Evolutionary conservation across 2,329 filamentous ascomycete species (phyloP), one percentile per base, ranked within the genome.

Genomic region (Ascochyta pisi): DNA sequence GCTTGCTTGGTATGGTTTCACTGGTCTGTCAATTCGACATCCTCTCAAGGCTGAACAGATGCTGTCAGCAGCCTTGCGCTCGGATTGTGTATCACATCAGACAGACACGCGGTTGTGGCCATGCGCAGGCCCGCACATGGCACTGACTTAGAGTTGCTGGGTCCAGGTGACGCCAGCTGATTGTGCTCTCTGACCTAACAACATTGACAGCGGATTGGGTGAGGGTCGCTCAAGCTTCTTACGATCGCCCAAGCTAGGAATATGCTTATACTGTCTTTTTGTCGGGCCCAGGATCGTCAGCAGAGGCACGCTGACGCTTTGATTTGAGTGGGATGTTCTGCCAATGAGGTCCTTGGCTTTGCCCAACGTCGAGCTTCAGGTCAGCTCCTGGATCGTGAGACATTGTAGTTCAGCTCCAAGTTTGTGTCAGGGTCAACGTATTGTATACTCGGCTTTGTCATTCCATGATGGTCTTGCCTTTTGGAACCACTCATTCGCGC

Each of bases 191-290:
- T 22, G 4, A 16, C 35, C 16, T 3, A 23, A 16, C n/a, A 16
- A 29, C 13, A 12, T 33, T 31, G 26, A 54, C 9, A 19, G 23
- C 5, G 15, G 15, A 54, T 49, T 54, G 51, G 44, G 6, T 23
- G 26, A 16, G 9, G 8, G 16, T 13, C n/a, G 34, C 33, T 26
- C 39, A 56, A 47, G 41, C 35, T 56, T 55, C 41, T 56, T 37
- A 46, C 37, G 53, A 50, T 56, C 41, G 46, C 37, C 29, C 46
- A 38, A 41, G 37, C 53, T 56, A 50, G 35, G 24, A 33, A 46
- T 55, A 55, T 45, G 45, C 34, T 50, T 46, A 47, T 50, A n/a
- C 15, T 45, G 29, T 31, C 46, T 45, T 27, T 26, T 27, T 4
- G 9, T 45, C 27, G 33, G 23, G 35, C 16, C 16, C 31, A 31